Conservation (phyloP, 2,329 filamentous ascomycete species). For the Trichoderma lentiforme region DNA sequence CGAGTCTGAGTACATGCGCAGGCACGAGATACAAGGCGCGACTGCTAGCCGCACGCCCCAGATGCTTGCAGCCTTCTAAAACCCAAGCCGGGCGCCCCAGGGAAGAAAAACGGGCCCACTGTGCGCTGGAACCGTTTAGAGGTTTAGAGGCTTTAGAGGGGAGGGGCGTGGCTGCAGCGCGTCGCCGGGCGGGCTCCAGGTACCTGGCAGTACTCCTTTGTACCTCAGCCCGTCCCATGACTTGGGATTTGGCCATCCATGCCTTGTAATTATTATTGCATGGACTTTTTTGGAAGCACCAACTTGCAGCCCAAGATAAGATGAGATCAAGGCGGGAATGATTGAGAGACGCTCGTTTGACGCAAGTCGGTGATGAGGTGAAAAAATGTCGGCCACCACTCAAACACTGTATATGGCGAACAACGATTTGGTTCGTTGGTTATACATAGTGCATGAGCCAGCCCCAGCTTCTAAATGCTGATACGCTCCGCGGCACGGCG, state of each 20-base stretch:
- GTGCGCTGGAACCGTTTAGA: neutral
- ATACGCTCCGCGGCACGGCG: slow-evolving; percentile 9
- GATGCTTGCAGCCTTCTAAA: slow-evolving; percentile 8
- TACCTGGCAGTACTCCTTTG: slow-evolving; percentile 10
- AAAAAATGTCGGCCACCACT: neutral
- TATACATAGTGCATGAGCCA: neutral
- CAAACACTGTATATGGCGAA: neutral
- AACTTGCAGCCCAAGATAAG: neutral
- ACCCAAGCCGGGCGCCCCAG: slow-evolving; percentile 11
- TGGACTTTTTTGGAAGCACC: neutral
- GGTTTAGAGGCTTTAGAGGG: neutral
- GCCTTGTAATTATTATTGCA: neutral
- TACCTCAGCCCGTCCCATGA: neutral
- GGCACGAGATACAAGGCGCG: slow-evolving; percentile 12
- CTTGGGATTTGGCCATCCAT: neutral
- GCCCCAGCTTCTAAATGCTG: slow-evolving; percentile 2
- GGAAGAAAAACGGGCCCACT: neutral
- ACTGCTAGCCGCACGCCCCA: slow-evolving; percentile 16
- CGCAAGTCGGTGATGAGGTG: neutral
- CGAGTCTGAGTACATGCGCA: neutral
- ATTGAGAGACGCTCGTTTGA: neutral
- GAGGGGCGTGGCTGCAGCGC: slow-evolving; percentile 10
- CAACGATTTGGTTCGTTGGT: neutral
- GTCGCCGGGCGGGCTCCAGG: neutral
- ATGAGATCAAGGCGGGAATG: neutral